Conservation (phyloP, 352 stramenopile species). For the Ophiocytium majus region DNA sequence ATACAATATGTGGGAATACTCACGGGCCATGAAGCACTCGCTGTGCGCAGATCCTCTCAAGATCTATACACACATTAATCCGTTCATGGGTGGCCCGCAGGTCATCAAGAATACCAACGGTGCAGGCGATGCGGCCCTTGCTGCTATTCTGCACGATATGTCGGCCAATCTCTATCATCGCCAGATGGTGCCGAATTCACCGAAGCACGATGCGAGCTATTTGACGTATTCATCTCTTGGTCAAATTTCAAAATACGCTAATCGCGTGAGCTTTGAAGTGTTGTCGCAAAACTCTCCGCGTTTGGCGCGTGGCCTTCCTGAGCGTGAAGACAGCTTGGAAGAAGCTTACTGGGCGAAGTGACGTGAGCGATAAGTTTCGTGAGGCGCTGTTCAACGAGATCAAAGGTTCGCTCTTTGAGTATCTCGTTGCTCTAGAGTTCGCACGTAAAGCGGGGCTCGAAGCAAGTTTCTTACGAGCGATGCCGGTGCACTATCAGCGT, state of each 20-base stretch:
- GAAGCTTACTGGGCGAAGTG: conserved; percentile 15
- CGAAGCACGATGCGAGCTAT: conserved; percentile 18
- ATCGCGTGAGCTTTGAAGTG: conserved; percentile 5
- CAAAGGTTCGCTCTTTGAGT: conserved; percentile 10
- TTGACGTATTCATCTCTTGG: conserved; percentile 23
- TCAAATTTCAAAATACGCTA: not conserved
- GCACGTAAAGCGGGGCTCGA: not conserved
- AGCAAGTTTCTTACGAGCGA: not conserved
- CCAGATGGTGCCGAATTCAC: conserved; percentile 17
- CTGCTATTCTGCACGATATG: conserved; percentile 26
- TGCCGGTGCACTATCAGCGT: not conserved
- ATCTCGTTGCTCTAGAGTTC: not conserved
- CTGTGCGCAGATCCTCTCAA: conserved; percentile 12
- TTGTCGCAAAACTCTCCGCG: conserved; percentile 13
- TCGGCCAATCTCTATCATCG: conserved; percentile 27
- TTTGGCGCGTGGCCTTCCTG: not conserved
- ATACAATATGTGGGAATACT: conserved; percentile 29
- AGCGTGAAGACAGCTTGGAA: not conserved
- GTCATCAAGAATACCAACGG: conserved; percentile 29
- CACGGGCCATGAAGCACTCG: not conserved
- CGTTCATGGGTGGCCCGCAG: conserved; percentile 20
- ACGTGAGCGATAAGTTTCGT: not conserved
- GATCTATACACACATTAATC: conserved; percentile 29
- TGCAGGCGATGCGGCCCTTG: conserved; percentile 23
- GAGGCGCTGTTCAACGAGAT: conserved; percentile 11